A percentile compares a stretch with the other conserved stretches of the same genome.
phyloP scores from a whole-genome alignment of 2,329 filamentous ascomycete genomes.

The Scleromitrula shiraiana region DNA sequence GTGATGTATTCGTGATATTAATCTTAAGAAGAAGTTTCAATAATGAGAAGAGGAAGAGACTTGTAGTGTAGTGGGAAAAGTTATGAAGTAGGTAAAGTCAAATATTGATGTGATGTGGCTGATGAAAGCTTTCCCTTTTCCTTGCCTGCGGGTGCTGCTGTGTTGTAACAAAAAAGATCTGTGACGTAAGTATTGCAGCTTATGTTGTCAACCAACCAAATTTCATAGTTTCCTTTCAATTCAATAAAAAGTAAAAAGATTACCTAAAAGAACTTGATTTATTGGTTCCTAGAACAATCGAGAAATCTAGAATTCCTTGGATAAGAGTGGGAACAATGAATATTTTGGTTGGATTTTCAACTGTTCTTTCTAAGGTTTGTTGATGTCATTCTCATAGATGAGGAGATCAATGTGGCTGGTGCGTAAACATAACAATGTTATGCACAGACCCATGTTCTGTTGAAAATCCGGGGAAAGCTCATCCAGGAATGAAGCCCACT shows the following conservation, averaged over 20 bases:
- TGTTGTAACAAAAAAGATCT: not conserved
- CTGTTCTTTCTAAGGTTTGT: not conserved
- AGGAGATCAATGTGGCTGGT: too few species aligned
- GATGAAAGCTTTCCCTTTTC: not conserved
- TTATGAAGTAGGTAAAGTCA: not conserved
- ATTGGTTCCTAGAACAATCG: not conserved
- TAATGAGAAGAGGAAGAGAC: not conserved
- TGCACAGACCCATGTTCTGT: too few species aligned
- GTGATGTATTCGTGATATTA: not conserved
- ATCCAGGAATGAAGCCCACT: too few species aligned
- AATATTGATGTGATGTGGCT: not conserved
- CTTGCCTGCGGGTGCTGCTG: too few species aligned
- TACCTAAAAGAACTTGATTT: too few species aligned
- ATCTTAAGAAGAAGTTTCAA: not conserved
- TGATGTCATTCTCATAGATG: too few species aligned
- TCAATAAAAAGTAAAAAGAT: too few species aligned
- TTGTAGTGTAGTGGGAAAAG: not conserved
- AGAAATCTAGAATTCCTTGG: not conserved
- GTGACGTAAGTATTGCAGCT: not conserved
- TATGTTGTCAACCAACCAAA: not conserved
- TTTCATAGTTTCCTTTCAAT: too few species aligned
- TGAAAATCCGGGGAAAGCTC: not conserved
- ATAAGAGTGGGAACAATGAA: constrained; percentile 6
- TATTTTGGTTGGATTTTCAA: not conserved
- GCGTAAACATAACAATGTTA: too few species aligned